Evolutionary conservation across 108 stramenopile genomes (phyloP).

Genomic region (Fistulifera solaris): DNA sequence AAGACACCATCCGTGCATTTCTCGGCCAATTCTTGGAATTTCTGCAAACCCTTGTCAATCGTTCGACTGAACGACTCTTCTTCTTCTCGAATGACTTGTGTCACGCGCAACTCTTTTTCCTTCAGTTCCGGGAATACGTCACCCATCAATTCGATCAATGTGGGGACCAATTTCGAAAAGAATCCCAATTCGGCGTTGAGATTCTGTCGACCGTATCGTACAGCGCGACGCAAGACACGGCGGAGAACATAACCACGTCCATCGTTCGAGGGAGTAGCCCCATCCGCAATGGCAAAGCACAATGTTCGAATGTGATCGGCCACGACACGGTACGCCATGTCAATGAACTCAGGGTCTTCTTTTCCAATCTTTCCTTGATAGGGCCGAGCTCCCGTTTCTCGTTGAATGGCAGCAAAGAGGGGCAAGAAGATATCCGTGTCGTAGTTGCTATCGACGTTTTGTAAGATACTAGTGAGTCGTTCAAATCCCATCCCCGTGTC

Average conservation of each 20-base stretch:
- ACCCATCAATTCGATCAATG: slow-evolving; percentile 81
- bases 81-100: slow-evolving; percentile 85
- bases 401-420: slow-evolving; percentile 88
- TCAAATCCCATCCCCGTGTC: slow-evolving; percentile 99
- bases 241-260: slow-evolving; percentile 97
- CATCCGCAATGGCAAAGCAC: slow-evolving; percentile 97
- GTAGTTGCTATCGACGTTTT: slow-evolving; percentile 93
- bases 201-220: slow-evolving; percentile 92
- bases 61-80: slow-evolving; percentile 94
- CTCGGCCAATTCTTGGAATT: slow-evolving; percentile 84
- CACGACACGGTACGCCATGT: slow-evolving; percentile 99
- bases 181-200: slow-evolving; percentile 91
- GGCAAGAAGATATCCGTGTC: slow-evolving; percentile 98
- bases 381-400: slow-evolving; percentile 70
- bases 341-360: slow-evolving; percentile 78
- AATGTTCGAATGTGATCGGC: slow-evolving; percentile 98
- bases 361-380: slow-evolving; percentile 88
- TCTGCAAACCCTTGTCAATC: slow-evolving; percentile 88
- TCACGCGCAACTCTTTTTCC: slow-evolving; percentile 71
- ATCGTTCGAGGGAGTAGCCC: slow-evolving; percentile 94
- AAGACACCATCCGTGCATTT: slow-evolving; percentile 58
- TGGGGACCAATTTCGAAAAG: slow-evolving; percentile 86
- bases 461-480: slow-evolving; percentile 90
- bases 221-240: slow-evolving; percentile 92
- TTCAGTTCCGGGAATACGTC: slow-evolving; percentile 89